These are phyloP conservation scores for Pythium apleroticum DNA, from an alignment of 352 stramenopile species.

Conservation along the genomic window DNA sequence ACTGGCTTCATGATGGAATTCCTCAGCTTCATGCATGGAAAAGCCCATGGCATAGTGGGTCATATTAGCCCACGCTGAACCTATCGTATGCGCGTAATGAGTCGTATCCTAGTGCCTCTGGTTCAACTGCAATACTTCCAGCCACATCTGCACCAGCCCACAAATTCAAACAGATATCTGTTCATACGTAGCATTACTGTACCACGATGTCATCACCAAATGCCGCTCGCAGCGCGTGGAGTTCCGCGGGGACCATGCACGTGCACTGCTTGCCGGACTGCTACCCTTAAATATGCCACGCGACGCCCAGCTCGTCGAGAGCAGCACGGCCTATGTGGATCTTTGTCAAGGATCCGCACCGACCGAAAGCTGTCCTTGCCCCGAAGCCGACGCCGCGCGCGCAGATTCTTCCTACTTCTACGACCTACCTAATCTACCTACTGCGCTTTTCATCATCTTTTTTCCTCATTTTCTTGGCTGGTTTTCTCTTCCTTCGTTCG, in stretches of 20 bases:
- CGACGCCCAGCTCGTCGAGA: not conserved
- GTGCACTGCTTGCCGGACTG: not conserved
- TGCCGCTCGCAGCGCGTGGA: not conserved
- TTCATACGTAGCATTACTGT: constrained; percentile 6
- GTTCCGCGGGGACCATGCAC: not conserved
- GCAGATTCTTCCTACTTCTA: constrained; percentile 30
- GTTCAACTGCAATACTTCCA: not conserved
- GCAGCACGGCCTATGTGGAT: not conserved
- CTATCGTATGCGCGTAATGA: not conserved
- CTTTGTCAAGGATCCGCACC: not conserved
- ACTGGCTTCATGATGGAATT: not conserved
- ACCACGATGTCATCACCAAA: constrained; percentile 3
- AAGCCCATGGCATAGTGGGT: not conserved
- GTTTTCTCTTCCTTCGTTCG: constrained; percentile 11
- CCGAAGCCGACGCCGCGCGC: constrained; percentile 11
- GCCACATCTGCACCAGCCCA: not conserved
- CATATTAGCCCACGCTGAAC: not conserved
- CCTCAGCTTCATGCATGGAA: not conserved
- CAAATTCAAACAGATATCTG: not conserved
- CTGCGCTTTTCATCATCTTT: constrained; percentile 26
- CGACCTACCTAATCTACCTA: constrained; percentile 31
- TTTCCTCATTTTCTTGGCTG: constrained; percentile 15
- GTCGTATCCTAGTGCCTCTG: not conserved
- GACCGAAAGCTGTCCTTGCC: not conserved
- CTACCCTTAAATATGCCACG: constrained; percentile 14